phyloP scores from a whole-genome alignment of 176 grass and related monocot genomes.

The Paspalum vaginatum region DNA sequence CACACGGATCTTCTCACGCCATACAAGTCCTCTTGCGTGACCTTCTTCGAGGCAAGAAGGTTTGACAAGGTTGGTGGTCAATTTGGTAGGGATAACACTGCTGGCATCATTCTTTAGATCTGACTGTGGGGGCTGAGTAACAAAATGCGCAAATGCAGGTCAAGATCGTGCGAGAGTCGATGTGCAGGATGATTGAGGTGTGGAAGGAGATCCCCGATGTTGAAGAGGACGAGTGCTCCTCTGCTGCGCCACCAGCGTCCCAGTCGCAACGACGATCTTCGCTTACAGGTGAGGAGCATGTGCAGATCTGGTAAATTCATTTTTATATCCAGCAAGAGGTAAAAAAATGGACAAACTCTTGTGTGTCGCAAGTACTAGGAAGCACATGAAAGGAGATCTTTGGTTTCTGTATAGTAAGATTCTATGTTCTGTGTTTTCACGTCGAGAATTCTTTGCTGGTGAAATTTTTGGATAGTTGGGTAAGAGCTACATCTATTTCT shows the following conservation, averaged over 20 bases:
- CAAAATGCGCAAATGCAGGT: constrained; percentile 67
- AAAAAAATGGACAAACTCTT: constrained; percentile 15
- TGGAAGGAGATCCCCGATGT: constrained; percentile 90
- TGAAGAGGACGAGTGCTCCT: constrained; percentile 57
- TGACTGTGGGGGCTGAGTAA: not conserved
- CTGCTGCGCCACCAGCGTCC: constrained; percentile 21
- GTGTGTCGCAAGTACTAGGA: not conserved
- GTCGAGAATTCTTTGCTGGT: no score
- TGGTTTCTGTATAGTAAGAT: constrained; percentile 5
- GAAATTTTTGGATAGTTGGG: not conserved
- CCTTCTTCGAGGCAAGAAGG: constrained; percentile 80
- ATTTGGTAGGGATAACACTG: constrained; percentile 10
- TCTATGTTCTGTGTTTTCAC: not conserved
- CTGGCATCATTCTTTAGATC: constrained; percentile 20
- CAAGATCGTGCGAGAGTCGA: constrained; percentile 91
- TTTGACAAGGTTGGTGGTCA: constrained; percentile 75
- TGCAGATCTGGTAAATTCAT: constrained; percentile 46
- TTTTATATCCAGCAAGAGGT: constrained; percentile 11
- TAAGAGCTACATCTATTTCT: constrained; percentile 5
- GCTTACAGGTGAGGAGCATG: constrained; percentile 54
- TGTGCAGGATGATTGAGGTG: constrained; percentile 85
- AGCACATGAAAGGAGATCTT: constrained; percentile 15
- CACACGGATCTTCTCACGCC: constrained; percentile 74
- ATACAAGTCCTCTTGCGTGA: constrained; percentile 76
- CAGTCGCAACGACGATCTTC: constrained; percentile 60